phyloP scores from a whole-genome alignment of 176 grass and related monocot genomes.

The Ampelocalamus luodianensis region DNA sequence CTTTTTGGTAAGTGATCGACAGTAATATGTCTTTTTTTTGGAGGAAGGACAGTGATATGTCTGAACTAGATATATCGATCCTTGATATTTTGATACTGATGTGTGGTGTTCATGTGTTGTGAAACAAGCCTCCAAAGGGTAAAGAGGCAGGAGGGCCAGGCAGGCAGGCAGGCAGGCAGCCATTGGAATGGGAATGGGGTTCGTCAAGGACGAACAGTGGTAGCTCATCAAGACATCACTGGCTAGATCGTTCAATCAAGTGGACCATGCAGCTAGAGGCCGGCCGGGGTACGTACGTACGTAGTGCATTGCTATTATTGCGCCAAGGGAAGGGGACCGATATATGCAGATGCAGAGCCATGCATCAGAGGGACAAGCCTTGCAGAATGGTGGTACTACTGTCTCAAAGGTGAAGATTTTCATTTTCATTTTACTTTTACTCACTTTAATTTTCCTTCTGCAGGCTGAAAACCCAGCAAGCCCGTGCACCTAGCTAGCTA shows the following conservation, averaged over 20 bases:
- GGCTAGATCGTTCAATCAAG: neutral
- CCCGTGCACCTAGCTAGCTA: neutral
- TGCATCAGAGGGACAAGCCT: conserved; percentile 18
- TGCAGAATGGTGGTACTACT: conserved; percentile 45
- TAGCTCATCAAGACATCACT: neutral
- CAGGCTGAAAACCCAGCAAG: neutral
- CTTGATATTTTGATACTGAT: neutral
- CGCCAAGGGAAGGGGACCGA: conserved; percentile 49
- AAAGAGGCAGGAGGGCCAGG: neutral
- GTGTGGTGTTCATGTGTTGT: neutral
- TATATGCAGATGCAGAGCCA: neutral
- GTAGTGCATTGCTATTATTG: conserved; percentile 66
- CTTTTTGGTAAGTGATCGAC: neutral
- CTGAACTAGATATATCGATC: neutral
- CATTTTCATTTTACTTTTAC: conserved; percentile 23
- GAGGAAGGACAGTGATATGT: neutral
- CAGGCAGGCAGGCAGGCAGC: too few relatives aligned
- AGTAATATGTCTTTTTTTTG: neutral
- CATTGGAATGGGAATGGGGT: neutral
- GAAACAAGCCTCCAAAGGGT: neutral
- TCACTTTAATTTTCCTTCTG: neutral
- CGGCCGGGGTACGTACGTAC: conserved; percentile 19
- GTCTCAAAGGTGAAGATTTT: conserved; percentile 34
- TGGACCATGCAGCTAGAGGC: conserved; percentile 5
- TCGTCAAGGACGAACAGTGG: conserved; percentile 2